Evolutionary conservation across 1,284 basidiomycete species (phyloP), one percentile per base, ranked within the genome.

Genomic region (Phylloporus sp.): DNA sequence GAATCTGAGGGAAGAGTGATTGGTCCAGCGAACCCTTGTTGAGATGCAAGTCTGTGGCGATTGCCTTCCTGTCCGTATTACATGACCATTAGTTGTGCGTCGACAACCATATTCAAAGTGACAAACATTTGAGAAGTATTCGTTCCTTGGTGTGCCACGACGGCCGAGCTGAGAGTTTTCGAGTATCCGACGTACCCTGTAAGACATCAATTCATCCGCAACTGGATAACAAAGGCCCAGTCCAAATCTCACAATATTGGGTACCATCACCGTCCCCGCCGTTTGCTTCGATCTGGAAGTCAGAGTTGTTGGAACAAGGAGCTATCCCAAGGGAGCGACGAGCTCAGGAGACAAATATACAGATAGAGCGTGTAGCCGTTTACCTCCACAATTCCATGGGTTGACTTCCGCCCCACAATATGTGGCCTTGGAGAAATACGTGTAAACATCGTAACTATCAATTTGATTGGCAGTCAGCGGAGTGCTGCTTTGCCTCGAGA

Each of bases 1-100:
- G 75, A 47, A 91, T 63, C 0, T 87, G 88, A 11, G 90, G 90
- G 81, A 93, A 93, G 17, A 91, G 79, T 1, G 78, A 77, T 1
- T 84, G 62, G 70, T 87, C 81, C 4, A 86, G 77, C 15, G 14
- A 1, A 19, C 39, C 58, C 39, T 8, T 59, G 11, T 6, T 20
- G 39, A 27, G 15, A 43, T 59, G 6, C 20, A 17, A 12, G 20
- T 43, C 58, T 41, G 58, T 43, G 14, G 11, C 4, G 47, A 62
- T 23, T 5, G 60, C 35, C 3, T 27, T 5, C 5, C 60, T 62
- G 25, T 23, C 10, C n/a, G 12, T 23, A 35, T 63, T 6, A 47
- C 23, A 53, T 23, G 27, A 25, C 47, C 39, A 43, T 23, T 10
- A 27, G 56, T 25, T 67, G 29, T 66, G 62, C 14, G 47, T 17